Evolutionary conservation across 495 filamentous ascomycete genomes (phyloP), one percentile per base, ranked within the genome.

Genomic region (Cercophora sp.): DNA sequence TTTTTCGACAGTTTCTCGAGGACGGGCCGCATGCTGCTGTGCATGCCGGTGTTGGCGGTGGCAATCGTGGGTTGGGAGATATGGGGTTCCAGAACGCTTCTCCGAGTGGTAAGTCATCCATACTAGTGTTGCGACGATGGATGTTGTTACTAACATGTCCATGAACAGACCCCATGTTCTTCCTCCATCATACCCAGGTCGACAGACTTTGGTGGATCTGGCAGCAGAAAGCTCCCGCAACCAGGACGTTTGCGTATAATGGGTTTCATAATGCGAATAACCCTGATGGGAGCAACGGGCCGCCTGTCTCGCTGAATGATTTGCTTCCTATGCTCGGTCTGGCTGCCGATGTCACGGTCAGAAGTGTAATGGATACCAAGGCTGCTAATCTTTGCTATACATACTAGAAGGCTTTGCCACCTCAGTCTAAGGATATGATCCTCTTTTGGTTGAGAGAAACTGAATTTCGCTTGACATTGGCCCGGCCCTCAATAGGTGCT

Each of bases 131-230:
- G 15, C 1, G 6, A 26, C 23, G n/a, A 3, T 10, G 13, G 15
- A 8, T n/a, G 15, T 4, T 36, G 1, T 1, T 36, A 22, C 46
- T 48, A 18, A 48, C 43, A 8, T 32, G 1, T 23, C 6, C 4
- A 10, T 20, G 13, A n/a, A 25, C 18, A 48, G 46, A 48, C 10
- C 46, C 46, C 13, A 11, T 48, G 13, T 48, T 48, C 32, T 48
- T 48, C 46, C 46, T 48, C n/a, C 46, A 48, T 26, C 46, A 48
- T 22, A 48, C 46, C 11, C 46, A 48, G 19, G 31, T 48, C 19
- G 46, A 48, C 46, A 18, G 46, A 13, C 29, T 48, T 9, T 48
- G 46, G 46, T 37, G 31, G 46, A 29, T 36, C 9, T 48, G 46
- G 46, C 46, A 48, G 46, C 18, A 37, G 32, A 16, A 48, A 20